Evolutionary conservation across 2,329 filamentous ascomycete genomes (phyloP).

Genomic region (Colletotrichum godetiae): DNA sequence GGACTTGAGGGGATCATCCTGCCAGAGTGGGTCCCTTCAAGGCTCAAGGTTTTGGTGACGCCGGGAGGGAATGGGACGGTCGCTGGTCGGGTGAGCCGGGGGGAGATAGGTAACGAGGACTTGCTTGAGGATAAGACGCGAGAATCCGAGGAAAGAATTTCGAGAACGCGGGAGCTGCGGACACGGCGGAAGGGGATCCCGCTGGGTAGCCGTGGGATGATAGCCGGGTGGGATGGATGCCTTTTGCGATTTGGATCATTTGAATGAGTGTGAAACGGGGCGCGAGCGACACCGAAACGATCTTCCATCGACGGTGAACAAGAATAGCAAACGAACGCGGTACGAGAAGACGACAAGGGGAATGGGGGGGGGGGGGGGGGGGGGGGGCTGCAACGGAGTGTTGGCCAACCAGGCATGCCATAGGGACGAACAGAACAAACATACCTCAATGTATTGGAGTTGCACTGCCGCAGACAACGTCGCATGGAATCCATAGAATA

Average conservation of each 20-base stretch:
- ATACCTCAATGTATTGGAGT: not conserved
- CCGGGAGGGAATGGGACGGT: not conserved
- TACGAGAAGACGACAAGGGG: not conserved
- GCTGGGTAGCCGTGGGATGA: not conserved
- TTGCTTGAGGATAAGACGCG: not conserved
- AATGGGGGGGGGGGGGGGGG: not conserved
- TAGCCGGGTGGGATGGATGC: not conserved
- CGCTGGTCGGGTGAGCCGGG: not conserved
- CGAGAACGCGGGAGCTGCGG: not conserved
- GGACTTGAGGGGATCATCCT: slow-evolving; percentile 18
- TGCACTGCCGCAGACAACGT: not conserved
- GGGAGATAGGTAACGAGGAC: not conserved
- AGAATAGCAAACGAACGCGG: not conserved
- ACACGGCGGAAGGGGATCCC: not conserved
- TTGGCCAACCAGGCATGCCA: no score
- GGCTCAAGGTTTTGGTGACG: not conserved
- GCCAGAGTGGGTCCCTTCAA: not conserved
- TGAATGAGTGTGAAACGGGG: not conserved
- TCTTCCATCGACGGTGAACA: not conserved
- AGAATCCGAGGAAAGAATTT: not conserved
- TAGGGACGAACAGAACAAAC: no score
- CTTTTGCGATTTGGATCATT: not conserved
- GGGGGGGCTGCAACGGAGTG: no score
- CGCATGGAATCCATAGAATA: not conserved
- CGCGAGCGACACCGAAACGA: not conserved